A percentile compares a stretch with the other conserved stretches of the same genome.
Evolutionary conservation across 2,329 filamentous ascomycete genomes (phyloP).

Genomic region (Fusarium ramigenum): DNA sequence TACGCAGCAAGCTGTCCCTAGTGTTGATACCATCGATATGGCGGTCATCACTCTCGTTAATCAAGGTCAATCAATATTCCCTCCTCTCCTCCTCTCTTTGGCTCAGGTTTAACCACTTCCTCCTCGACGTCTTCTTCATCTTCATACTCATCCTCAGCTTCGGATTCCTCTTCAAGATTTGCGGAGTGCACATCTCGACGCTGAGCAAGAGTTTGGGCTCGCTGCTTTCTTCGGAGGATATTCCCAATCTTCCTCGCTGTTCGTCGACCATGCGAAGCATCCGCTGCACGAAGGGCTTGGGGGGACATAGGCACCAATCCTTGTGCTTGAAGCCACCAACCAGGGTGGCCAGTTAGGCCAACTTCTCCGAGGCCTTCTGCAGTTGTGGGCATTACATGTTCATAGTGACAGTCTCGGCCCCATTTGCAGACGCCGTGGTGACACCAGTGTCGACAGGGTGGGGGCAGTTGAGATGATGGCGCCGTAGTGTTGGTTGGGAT

Average conservation of each 20-base stretch:
- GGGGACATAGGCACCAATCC: conserved; percentile 27
- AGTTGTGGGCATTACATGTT: conserved; percentile 59
- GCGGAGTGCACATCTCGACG: neutral
- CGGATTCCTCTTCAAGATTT: neutral
- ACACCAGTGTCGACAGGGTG: conserved; percentile 57
- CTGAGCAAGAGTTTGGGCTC: neutral
- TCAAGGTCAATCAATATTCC: conserved; percentile 25
- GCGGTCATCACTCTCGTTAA: neutral
- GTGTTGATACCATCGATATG: neutral
- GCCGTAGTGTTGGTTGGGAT: neutral
- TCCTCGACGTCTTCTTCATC: neutral
- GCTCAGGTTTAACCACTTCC: neutral
- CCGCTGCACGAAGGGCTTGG: neutral
- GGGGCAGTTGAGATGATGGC: neutral
- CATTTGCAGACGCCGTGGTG: conserved; percentile 58
- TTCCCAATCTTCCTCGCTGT: neutral
- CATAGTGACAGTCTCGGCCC: conserved; percentile 54
- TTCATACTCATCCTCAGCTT: conserved; percentile 1
- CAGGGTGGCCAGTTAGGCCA: conserved; percentile 54
- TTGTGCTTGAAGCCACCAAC: conserved; percentile 52
- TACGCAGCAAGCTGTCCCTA: neutral
- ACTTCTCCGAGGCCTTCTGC: conserved; percentile 52
- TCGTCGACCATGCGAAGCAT: conserved; percentile 1
- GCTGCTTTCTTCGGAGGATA: conserved; percentile 12
- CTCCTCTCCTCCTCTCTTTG: conserved; percentile 12